Evolutionary conservation across 768 basidiomycete genomes (phyloP), one percentile per base, ranked within the genome.

Genomic region (Xerocomellus intermedius): DNA sequence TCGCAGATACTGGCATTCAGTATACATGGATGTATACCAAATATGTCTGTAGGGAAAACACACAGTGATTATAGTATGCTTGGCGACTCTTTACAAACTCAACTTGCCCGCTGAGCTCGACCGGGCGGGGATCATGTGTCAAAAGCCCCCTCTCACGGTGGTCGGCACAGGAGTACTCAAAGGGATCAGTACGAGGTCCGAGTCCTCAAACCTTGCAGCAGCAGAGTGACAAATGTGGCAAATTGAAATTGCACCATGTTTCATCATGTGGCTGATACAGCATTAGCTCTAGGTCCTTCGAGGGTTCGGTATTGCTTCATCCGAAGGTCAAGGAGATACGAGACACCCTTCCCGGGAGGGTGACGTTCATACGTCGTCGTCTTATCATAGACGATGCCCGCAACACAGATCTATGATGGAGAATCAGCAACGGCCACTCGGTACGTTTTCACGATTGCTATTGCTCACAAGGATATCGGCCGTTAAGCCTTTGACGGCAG

Each of bases 401-500:
- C 89, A 5, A 69, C 62, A 22, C n/a, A 37, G 6, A 82, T 77
- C 56, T 82, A 48, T 1, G 17, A 21, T 3, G 6, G 12, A 24
- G 21, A 8, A 50, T 50, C 30, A 50, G 52, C 30, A 8, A 48
- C 16, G 24, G 16, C 2, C 46, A 55, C 49, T 16, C 5, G 8
- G 55, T 16, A 21, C 4, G 32, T n/a, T 8, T 33, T 24, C 33
- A 17, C 19, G 10, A 44, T 22, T 0, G 17, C 7, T 54, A 3
- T 8, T n/a, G 28, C 86, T 55, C 59, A 91, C 91, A 48, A 95
- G 73, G 14, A 95, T 89, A 59, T 92, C 88, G 2, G 89, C 78
- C 1, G 92, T 94, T 3, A 95, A 69, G 1, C 93, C 93, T 68
- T 91, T 92, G 54, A 95, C 79, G 0, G 92, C 85, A 17, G 91